Conservation (phyloP, 768 basidiomycete species). For the Sporobolomyces phaffii region DNA sequence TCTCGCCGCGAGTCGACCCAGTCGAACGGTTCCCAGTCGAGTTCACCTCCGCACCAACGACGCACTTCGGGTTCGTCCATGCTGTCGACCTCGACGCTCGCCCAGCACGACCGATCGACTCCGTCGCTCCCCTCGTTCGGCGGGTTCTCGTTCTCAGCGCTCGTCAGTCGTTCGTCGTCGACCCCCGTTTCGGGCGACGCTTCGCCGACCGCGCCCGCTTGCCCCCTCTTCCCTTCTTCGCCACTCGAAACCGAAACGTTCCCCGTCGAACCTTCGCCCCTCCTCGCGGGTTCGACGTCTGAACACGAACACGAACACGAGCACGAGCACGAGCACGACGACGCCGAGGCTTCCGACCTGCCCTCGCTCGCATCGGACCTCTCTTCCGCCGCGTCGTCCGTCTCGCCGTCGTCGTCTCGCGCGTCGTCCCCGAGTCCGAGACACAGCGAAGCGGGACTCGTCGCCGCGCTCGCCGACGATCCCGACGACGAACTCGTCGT, state of each 20-base stretch:
- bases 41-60: background rate
- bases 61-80: slow-evolving; percentile 1
- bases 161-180: slow-evolving; percentile 8
- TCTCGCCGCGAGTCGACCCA: slow-evolving; percentile 7
- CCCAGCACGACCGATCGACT: background rate
- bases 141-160: slow-evolving; percentile 32
- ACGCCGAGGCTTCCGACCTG: too few species aligned
- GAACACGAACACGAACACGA: background rate
- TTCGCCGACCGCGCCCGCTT: slow-evolving; percentile 9
- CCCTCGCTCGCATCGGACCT: slow-evolving; percentile 30
- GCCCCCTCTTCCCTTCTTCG: background rate
- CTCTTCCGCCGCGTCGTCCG: background rate
- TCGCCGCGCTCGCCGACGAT: background rate
- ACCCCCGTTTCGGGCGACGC: slow-evolving; percentile 20
- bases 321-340: slow-evolving; percentile 3
- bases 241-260: background rate
- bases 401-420: slow-evolving; percentile 13
- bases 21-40: background rate
- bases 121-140: slow-evolving; percentile 29
- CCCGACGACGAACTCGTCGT: background rate
- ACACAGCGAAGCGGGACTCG: background rate
- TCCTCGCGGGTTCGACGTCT: slow-evolving; percentile 11
- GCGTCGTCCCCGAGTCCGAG: slow-evolving; percentile 3
- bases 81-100: slow-evolving; percentile 6
- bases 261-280: slow-evolving; percentile 22